phyloP scores from a whole-genome alignment of 2,329 filamentous ascomycete genomes.

The Graphilbum sp. region DNA sequence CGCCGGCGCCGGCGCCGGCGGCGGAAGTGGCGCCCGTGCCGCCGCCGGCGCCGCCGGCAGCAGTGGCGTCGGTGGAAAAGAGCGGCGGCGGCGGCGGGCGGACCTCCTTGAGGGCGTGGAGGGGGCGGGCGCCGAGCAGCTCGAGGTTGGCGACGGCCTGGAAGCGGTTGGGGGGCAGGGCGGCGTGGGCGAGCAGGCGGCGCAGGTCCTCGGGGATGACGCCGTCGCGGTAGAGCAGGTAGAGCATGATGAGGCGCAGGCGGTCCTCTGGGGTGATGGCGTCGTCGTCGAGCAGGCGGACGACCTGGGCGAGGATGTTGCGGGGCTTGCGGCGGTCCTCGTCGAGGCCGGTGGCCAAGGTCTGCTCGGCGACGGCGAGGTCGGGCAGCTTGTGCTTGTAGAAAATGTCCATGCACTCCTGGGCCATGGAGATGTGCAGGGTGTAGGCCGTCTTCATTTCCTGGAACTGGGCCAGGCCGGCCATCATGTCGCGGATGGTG shows the following conservation, averaged over 20 bases:
- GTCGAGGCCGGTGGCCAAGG: slow-evolving; percentile 77
- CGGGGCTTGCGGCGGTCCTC: slow-evolving; percentile 87
- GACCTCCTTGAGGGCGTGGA: slow-evolving; percentile 56
- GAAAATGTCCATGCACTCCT: slow-evolving; percentile 93
- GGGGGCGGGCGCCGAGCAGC: slow-evolving; percentile 60
- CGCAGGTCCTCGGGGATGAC: slow-evolving; percentile 70
- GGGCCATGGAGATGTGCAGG: slow-evolving; percentile 87
- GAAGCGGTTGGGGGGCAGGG: slow-evolving; percentile 57
- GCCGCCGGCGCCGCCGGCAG: slow-evolving; percentile 1
- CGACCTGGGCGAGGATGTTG: slow-evolving; percentile 70
- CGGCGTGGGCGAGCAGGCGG: slow-evolving; percentile 69
- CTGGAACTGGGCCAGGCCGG: slow-evolving; percentile 83
- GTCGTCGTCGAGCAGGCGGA: slow-evolving; percentile 77
- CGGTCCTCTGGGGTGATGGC: slow-evolving; percentile 56
- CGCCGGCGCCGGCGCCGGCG: slow-evolving; percentile 7
- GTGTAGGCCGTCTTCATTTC: slow-evolving; percentile 93
- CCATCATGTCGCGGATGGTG: slow-evolving; percentile 93
- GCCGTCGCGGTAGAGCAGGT: slow-evolving; percentile 73
- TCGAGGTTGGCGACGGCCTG: slow-evolving; percentile 64
- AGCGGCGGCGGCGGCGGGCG: slow-evolving; percentile 48
- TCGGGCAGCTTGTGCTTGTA: slow-evolving; percentile 72
- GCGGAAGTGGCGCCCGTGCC: slow-evolving; percentile 38
- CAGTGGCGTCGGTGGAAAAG: slow-evolving; percentile 27
- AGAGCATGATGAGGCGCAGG: slow-evolving; percentile 70
- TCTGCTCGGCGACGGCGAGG: slow-evolving; percentile 77